phyloP scores from a whole-genome alignment of 139 green algal species.

The Marvania coccoides region DNA sequence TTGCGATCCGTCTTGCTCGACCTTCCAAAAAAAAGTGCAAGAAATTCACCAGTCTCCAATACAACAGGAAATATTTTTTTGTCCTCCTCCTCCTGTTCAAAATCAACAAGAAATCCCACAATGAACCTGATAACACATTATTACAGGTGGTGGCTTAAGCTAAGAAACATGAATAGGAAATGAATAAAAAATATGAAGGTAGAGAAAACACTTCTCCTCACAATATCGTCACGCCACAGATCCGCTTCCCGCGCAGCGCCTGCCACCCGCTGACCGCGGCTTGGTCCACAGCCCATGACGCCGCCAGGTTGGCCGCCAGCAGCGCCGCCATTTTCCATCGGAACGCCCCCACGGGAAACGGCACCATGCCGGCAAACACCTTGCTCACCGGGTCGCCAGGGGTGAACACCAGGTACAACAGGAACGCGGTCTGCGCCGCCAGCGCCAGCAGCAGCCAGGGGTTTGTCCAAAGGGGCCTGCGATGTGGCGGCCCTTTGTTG shows the following conservation, averaged over 20 bases:
- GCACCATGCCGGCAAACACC: background rate
- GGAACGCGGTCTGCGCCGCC: background rate
- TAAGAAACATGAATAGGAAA: too few relatives aligned
- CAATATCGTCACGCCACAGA: slow-evolving; percentile 4
- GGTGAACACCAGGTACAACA: background rate
- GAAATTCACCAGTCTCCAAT: too few relatives aligned
- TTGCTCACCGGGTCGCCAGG: background rate
- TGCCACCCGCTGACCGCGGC: background rate
- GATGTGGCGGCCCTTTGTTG: slow-evolving; percentile 28
- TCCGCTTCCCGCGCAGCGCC: background rate
- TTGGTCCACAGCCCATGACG: slow-evolving; percentile 6
- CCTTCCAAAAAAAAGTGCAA: too few relatives aligned
- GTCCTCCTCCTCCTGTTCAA: too few relatives aligned
- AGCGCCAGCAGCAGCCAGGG: slow-evolving; percentile 19
- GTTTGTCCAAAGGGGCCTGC: slow-evolving; percentile 22
- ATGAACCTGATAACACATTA: too few relatives aligned
- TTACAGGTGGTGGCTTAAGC: too few relatives aligned
- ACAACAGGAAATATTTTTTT: too few relatives aligned
- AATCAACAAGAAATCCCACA: too few relatives aligned
- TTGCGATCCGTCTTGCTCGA: too few relatives aligned
- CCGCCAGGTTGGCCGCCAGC: slow-evolving; percentile 11
- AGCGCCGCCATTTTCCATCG: slow-evolving; percentile 1
- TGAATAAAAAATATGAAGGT: too few relatives aligned
- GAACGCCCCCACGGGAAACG: slow-evolving; percentile 11
- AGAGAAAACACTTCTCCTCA: too few relatives aligned